phyloP scores from a whole-genome alignment of 2,329 filamentous ascomycete species.

The Penicillium capsulatum region DNA sequence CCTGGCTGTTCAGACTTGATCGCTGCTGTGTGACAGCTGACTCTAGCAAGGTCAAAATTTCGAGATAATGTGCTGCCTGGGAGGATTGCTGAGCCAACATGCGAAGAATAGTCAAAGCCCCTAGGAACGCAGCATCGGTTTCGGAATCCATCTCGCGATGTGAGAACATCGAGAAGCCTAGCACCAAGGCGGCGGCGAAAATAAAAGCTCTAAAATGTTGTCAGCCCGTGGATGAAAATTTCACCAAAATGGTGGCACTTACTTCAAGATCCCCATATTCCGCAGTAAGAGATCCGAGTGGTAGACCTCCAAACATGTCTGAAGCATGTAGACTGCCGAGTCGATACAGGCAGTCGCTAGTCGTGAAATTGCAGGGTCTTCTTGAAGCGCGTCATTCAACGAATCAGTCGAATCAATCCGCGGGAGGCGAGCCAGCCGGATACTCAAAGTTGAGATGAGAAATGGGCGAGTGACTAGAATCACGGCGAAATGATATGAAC shows the following conservation, averaged over 20 bases:
- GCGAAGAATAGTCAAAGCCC: conserved; percentile 49
- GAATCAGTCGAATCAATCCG: conserved; percentile 21
- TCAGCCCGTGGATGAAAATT: background rate
- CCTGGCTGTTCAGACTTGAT: conserved; percentile 26
- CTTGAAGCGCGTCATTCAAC: conserved; percentile 14
- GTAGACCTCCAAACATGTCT: conserved; percentile 51
- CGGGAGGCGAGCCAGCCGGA: conserved; percentile 31
- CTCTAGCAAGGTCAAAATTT: conserved; percentile 50
- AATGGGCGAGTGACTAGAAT: conserved; percentile 56
- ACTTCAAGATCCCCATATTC: conserved; percentile 60
- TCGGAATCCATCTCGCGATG: conserved; percentile 43
- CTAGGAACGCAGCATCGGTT: conserved; percentile 44
- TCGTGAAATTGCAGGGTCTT: conserved; percentile 30
- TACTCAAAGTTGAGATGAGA: conserved; percentile 48
- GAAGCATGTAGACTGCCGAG: conserved; percentile 53
- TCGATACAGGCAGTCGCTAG: conserved; percentile 54
- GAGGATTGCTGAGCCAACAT: conserved; percentile 49
- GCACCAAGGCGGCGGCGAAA: conserved; percentile 55
- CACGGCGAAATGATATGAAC: conserved; percentile 57
- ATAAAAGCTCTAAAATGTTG: conserved; percentile 44
- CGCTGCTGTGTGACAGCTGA: conserved; percentile 46
- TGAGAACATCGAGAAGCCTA: conserved; percentile 56
- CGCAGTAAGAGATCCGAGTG: conserved; percentile 45
- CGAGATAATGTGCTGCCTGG: conserved; percentile 55
- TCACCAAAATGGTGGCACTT: conserved; percentile 1